A percentile compares a stretch with the other conserved stretches of the same genome.
phyloP scores from a whole-genome alignment of 129 eudicot genomes.

The Centaurea solstitialis region DNA sequence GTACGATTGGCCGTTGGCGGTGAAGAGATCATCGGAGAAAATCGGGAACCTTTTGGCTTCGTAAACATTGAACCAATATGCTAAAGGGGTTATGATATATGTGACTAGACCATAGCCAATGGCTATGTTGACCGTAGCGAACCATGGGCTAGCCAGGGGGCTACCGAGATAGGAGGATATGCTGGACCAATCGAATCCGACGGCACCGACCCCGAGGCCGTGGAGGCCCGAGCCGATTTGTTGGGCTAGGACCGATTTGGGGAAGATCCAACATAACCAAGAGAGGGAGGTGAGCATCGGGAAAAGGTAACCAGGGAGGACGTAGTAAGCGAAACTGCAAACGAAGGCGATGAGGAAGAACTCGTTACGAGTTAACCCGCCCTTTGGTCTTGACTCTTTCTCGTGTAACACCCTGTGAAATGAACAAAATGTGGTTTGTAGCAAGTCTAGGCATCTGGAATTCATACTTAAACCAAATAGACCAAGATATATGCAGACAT shows the following conservation, averaged over 20 bases:
- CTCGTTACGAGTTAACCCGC: constrained; percentile 59
- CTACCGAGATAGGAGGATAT: constrained; percentile 73
- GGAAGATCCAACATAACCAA: constrained; percentile 77
- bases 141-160: constrained; percentile 86
- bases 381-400: constrained; percentile 54
- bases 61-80: constrained; percentile 60
- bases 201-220: constrained; percentile 68
- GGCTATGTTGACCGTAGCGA: constrained; percentile 71
- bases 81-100: constrained; percentile 57
- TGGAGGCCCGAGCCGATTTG: constrained; percentile 76
- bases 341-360: constrained; percentile 66
- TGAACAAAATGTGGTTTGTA: neutral
- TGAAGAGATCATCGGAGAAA: constrained; percentile 69
- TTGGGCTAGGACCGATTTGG: constrained; percentile 61
- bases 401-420: constrained; percentile 71
- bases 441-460: neutral
- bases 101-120: constrained; percentile 49
- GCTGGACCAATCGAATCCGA: constrained; percentile 74
- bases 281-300: constrained; percentile 65
- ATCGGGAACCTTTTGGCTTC: constrained; percentile 67
- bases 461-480: neutral
- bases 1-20: constrained; percentile 55
- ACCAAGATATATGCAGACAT: too few species aligned
- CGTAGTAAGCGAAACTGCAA: constrained; percentile 68
- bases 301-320: constrained; percentile 69